phyloP scores from a whole-genome alignment of 2,329 filamentous ascomycete species.

The Neonectria hederae region DNA sequence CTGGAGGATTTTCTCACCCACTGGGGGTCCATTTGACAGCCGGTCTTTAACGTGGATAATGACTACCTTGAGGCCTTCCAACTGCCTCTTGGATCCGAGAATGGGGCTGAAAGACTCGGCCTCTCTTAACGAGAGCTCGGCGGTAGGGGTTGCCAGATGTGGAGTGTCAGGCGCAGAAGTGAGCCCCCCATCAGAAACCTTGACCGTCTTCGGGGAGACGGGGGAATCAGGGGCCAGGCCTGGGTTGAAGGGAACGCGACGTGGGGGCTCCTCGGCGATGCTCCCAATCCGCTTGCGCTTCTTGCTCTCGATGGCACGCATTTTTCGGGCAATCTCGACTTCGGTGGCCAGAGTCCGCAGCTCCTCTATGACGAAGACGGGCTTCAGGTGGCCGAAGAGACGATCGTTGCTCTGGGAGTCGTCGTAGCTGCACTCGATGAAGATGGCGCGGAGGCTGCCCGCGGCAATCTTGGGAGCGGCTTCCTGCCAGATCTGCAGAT shows the following conservation, averaged over 20 bases:
- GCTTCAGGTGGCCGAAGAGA: conserved; percentile 89
- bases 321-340: conserved; percentile 64
- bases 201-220: conserved; percentile 62
- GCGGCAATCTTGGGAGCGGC: conserved; percentile 84
- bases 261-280: conserved; percentile 35
- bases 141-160: conserved; percentile 58
- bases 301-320: conserved; percentile 54
- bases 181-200: conserved; percentile 32
- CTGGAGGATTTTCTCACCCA: conserved; percentile 71
- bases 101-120: conserved; percentile 42
- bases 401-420: conserved; percentile 79
- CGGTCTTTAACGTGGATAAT: conserved; percentile 96
- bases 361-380: conserved; percentile 83
- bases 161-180: conserved; percentile 48
- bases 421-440: conserved; percentile 96
- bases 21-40: conserved; percentile 74
- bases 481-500: conserved; percentile 84
- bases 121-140: conserved; percentile 55
- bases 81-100: conserved; percentile 52
- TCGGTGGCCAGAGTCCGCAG: conserved; percentile 75
- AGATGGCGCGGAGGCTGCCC: conserved; percentile 79
- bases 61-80: conserved; percentile 80
- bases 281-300: conserved; percentile 71
- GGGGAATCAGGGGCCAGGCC: conserved; percentile 52
- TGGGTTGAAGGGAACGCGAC: conserved; percentile 35